These are phyloP conservation scores for Penicillium alfredii DNA, from an alignment of 495 filamentous ascomycete species.

Conservation along the genomic window DNA sequence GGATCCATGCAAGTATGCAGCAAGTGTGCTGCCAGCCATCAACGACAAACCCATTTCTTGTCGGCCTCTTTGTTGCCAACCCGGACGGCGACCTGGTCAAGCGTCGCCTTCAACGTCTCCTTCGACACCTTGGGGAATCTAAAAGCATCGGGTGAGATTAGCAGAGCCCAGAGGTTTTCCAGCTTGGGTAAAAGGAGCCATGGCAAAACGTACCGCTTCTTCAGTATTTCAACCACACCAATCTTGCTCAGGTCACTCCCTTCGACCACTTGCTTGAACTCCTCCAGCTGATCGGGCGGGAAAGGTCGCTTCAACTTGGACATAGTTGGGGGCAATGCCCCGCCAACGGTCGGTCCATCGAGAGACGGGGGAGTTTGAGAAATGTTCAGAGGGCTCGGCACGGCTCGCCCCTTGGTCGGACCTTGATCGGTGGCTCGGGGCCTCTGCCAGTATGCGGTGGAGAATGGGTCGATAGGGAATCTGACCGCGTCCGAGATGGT, in stretches of 20 bases:
- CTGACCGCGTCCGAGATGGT: constrained; percentile 52
- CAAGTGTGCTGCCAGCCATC: constrained; percentile 5
- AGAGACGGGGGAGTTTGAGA: constrained; percentile 18
- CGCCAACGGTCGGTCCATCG: constrained; percentile 7
- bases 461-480: constrained; percentile 78
- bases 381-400: constrained; percentile 18
- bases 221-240: constrained; percentile 68
- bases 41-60: constrained; percentile 56
- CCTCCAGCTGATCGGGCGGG: constrained; percentile 56
- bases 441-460: constrained; percentile 69
- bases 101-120: constrained; percentile 63
- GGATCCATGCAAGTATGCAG: constrained; percentile 1
- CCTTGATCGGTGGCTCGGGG: constrained; percentile 23
- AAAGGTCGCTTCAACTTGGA: constrained; percentile 34
- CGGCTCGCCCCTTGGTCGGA: constrained; percentile 8
- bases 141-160: constrained; percentile 7
- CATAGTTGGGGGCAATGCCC: constrained; percentile 6
- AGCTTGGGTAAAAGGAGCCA: too few relatives aligned
- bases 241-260: constrained; percentile 70
- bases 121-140: constrained; percentile 69
- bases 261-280: constrained; percentile 66
- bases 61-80: constrained; percentile 56
- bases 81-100: constrained; percentile 62
- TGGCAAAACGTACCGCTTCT: constrained; percentile 49
- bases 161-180: too few relatives aligned